phyloP scores from a whole-genome alignment of 2,329 filamentous ascomycete genomes.

The Fusarium sp. region DNA sequence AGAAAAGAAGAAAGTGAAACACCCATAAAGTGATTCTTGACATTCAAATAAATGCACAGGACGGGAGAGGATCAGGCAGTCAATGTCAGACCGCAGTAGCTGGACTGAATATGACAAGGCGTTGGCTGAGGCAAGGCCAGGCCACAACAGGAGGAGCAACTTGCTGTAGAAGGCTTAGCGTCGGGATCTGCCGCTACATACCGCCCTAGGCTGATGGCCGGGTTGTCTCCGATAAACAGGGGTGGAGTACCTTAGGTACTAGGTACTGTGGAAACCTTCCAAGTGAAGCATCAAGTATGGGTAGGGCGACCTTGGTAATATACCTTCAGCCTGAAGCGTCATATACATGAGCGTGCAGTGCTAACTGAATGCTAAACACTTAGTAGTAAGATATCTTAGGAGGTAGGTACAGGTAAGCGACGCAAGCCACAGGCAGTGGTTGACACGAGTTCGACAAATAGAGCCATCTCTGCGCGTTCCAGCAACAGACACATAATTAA shows the following conservation, averaged over 20 bases:
- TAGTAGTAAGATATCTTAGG: too few relatives aligned
- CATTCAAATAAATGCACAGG: constrained; percentile 22
- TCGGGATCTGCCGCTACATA: constrained; percentile 36
- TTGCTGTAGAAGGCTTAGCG: constrained; percentile 32
- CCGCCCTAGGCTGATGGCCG: constrained; percentile 36
- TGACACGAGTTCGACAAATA: background rate
- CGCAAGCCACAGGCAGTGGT: background rate
- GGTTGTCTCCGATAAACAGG: constrained; percentile 21
- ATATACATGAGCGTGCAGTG: background rate
- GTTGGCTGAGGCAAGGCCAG: constrained; percentile 42
- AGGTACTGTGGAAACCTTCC: background rate
- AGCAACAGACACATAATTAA: background rate
- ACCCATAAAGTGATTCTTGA: constrained; percentile 21
- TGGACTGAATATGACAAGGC: constrained; percentile 34
- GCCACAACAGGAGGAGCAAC: constrained; percentile 33
- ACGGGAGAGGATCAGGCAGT: constrained; percentile 43
- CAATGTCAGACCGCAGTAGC: constrained; percentile 44
- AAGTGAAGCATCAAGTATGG: background rate
- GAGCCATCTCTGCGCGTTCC: background rate
- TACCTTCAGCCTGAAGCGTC: background rate
- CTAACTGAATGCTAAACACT: background rate
- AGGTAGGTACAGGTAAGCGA: background rate
- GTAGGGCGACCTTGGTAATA: background rate
- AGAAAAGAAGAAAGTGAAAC: constrained; percentile 18
- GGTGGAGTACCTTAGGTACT: background rate